Base-by-base conservation (phyloP, 768 basidiomycete genomes). In the Hypsizygus marmoreus region DNA sequence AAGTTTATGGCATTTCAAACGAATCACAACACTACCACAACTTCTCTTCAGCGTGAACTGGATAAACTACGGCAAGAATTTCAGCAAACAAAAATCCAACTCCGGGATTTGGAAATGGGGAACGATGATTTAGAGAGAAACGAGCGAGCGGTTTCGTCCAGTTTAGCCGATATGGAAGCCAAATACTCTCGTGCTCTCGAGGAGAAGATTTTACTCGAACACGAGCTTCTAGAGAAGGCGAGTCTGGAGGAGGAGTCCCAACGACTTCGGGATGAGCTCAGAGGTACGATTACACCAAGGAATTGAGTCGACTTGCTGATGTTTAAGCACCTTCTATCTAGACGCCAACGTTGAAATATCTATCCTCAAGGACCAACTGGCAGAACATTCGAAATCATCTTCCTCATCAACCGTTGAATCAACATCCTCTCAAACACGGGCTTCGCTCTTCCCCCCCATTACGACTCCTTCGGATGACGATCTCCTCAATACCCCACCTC, bases 41-140 rank as follows among this genome's bases (percentile, higher is more conserved):
- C 88, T 2, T 92, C 92, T 42, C 79, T 99, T 52, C 95, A 98
- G 66, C 86, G 90, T 46, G 91, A 97, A 67, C 75, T 95, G 34
- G 93, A 95, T 58, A 81, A 79, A 45, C 74, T 90, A 28, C 80
- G 91, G 45, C 82, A 88, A 59, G 83, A 86, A 49, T 77, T 85
- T 51, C 86, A 87, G 60, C 73, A 74, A 39, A 66, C 80, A 50
- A 88, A 88, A 66, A 71, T 87, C 16, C 84, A 88, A 60, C 69
- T 93, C 13, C 81, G 90, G 16, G 91, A 97, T 64, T 74, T 97
- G 23, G 95, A 98, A 69, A 88, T 98, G 82, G 95, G 95, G 36
- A 97, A 97, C 59, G 97, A 99, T 59, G 95, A 98, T 69, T 75
- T 99, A 47, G 97, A 98, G 63, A 79, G 94, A 51, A 95, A 88